Conservation (phyloP, 345 rosid genomes). For the Reutealis trisperma region DNA sequence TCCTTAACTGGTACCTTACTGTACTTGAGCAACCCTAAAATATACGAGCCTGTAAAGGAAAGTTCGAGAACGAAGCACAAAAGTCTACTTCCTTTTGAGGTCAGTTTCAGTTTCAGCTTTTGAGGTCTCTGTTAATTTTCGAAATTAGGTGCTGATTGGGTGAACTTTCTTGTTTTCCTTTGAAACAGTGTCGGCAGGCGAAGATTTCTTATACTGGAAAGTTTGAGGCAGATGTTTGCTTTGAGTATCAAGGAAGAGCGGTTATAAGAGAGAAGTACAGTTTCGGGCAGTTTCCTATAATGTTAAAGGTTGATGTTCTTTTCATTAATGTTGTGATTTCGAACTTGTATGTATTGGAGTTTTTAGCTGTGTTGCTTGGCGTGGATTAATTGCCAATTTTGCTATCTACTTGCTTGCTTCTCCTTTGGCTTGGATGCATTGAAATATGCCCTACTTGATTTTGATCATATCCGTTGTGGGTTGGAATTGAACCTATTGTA, state of each 20-base stretch:
- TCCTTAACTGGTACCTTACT: conserved; percentile 63
- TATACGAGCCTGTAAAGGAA: conserved; percentile 65
- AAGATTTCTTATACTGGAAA: conserved; percentile 75
- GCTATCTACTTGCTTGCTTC: not conserved
- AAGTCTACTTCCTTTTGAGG: conserved; percentile 71
- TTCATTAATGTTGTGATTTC: not conserved
- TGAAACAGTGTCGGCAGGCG: conserved; percentile 79
- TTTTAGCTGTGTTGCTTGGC: not conserved
- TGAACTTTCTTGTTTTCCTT: conserved; percentile 3
- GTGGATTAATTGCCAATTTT: not conserved
- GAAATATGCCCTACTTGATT: not conserved
- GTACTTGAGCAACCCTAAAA: conserved; percentile 54
- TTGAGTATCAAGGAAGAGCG: conserved; percentile 47
- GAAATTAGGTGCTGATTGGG: conserved; percentile 4
- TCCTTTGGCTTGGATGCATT: not conserved
- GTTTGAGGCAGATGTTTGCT: conserved; percentile 60
- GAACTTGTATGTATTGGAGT: not conserved
- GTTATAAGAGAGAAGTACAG: conserved; percentile 55
- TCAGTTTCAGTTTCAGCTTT: conserved; percentile 21
- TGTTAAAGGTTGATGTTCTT: conserved; percentile 62
- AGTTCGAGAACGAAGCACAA: conserved; percentile 39
- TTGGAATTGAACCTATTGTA: not conserved
- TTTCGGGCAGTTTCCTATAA: conserved; percentile 83
- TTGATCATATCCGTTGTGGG: not conserved
- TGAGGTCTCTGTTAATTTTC: not conserved